Conservation (phyloP, 306 rosid species). For the Sicyos baderoa region DNA sequence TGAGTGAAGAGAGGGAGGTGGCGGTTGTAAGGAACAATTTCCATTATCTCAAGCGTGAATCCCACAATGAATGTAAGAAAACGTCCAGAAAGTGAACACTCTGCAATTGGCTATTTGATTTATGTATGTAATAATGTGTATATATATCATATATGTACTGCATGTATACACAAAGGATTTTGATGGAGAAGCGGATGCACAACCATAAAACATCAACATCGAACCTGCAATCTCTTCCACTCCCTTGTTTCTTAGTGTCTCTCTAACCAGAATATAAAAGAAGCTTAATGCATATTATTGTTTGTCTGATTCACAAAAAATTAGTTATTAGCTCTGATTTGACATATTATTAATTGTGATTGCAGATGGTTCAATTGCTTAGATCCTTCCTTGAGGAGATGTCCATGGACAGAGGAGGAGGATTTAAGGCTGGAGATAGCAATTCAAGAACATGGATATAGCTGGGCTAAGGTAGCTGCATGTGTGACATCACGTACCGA, state of each 20-base stretch:
- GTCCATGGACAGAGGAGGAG: constrained; percentile 76
- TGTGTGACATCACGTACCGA: constrained; percentile 81
- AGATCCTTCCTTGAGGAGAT: constrained; percentile 72
- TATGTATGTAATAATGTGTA: too few species aligned
- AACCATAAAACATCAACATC: not conserved
- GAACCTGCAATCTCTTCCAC: not conserved
- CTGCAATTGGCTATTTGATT: too few species aligned
- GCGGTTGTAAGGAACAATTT: not conserved
- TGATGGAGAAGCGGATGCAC: not conserved
- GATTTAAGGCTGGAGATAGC: constrained; percentile 67
- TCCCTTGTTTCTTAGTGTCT: not conserved
- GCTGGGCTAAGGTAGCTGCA: constrained; percentile 90
- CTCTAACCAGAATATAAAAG: not conserved
- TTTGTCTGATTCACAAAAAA: not conserved
- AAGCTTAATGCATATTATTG: not conserved
- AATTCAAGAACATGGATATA: constrained; percentile 56
- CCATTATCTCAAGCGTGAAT: not conserved
- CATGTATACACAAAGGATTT: not conserved
- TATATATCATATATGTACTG: too few species aligned
- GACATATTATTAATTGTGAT: constrained; percentile 26
- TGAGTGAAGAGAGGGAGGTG: not conserved
- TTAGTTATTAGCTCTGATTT: not conserved
- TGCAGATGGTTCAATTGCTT: constrained; percentile 75
- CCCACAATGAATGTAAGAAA: not conserved
- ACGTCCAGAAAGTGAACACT: too few species aligned